Evolutionary conservation across 2,329 filamentous ascomycete species (phyloP), one percentile per base, ranked within the genome.

Genomic region (Colletotrichum sp.): DNA sequence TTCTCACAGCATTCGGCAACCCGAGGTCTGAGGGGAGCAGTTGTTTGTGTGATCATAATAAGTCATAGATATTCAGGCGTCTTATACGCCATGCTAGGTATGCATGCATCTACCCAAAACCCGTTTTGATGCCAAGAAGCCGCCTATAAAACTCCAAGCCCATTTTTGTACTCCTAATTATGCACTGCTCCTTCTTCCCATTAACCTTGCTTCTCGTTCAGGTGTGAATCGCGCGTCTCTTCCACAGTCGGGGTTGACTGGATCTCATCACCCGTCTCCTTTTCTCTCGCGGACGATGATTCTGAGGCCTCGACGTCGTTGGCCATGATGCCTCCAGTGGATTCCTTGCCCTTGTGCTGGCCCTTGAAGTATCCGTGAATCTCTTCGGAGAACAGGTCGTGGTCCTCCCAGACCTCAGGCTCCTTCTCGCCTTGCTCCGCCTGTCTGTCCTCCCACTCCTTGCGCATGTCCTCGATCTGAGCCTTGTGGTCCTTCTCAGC

Each of bases 401-500:
- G 87, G 44, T 87, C 86, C 5, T 89, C 85, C 44, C 86, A 82
- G 74, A 86, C 83, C 78, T 88, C 85, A 6, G 84, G 83, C 79
- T 93, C 89, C 81, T 88, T 89, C 78, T 86, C 86, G 26, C 86
- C 84, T 76, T 87, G 86, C 78, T 81, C 80, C 62, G 85, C 85
- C 82, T 90, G 88, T 78, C 87, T 85, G 63, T 86, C 83, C 81
- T 91, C 88, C 92, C 92, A 93, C 80, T 93, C 92, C 49, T 85
- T 82, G 67, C 91, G 89, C 91, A 98, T 94, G 83, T 98, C 96
- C 80, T 93, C 90, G 78, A 98, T 94, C 89, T 95, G 96, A 83
- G 93, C 90, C 87, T 94, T 91, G 87, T 94, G 95, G 88, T 99
- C 96, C 67, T 93, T 87, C 78, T 95, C 93, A 9, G 96, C 92